These are phyloP conservation scores for Termitomyces sp. DNA, from an alignment of 768 basidiomycete species.

Conservation along the genomic window DNA sequence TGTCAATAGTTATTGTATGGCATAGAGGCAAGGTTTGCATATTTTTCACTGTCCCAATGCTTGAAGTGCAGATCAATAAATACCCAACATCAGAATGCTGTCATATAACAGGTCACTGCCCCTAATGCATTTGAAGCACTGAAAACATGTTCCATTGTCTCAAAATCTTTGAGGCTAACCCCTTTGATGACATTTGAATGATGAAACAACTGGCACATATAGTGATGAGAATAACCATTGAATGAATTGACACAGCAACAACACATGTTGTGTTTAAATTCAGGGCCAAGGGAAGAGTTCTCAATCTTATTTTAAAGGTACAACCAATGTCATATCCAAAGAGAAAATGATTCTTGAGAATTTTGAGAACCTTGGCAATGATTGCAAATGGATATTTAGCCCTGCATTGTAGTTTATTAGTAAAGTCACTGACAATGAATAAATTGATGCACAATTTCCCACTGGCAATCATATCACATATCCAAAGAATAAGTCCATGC, in stretches of 20 bases:
- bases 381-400: constrained; percentile 23
- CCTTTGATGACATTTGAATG: constrained; percentile 25
- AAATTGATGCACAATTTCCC: not conserved
- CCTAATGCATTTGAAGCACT: too few relatives aligned
- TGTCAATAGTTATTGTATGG: too few relatives aligned
- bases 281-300: constrained; percentile 11
- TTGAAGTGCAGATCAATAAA: too few relatives aligned
- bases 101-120: too few relatives aligned
- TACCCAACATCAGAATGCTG: too few relatives aligned
- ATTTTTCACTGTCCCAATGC: too few relatives aligned
- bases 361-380: constrained; percentile 19
- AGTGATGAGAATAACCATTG: constrained; percentile 30
- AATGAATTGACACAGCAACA: constrained; percentile 22
- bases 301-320: constrained; percentile 15
- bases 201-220: constrained; percentile 7
- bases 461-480: constrained; percentile 26
- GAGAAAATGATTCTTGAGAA: constrained; percentile 1
- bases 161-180: constrained; percentile 30
- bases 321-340: constrained; percentile 26
- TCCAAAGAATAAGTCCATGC: constrained; percentile 24
- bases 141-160: too few relatives aligned
- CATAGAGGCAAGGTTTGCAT: too few relatives aligned
- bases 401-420: constrained; percentile 6
- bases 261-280: not conserved
- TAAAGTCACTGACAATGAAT: too few relatives aligned